Evolutionary conservation across 2,329 filamentous ascomycete genomes (phyloP).

Genomic region (Rhynchosporium graminicola): DNA sequence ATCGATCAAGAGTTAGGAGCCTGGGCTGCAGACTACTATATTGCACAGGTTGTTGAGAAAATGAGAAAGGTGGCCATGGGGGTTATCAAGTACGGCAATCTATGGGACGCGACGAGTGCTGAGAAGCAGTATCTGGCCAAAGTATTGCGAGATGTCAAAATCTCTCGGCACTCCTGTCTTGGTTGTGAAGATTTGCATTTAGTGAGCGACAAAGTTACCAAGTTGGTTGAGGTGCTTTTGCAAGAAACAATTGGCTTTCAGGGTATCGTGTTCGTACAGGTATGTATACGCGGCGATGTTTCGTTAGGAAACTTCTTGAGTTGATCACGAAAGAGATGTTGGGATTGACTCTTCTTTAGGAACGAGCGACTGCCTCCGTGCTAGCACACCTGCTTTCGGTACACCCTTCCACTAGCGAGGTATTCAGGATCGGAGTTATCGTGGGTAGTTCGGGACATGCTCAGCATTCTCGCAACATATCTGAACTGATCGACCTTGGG

Average conservation of each 20-base stretch:
- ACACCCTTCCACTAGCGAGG: conserved; percentile 50
- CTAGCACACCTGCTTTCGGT: conserved; percentile 52
- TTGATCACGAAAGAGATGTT: not conserved
- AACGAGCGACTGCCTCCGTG: conserved; percentile 61
- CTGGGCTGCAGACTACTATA: conserved; percentile 70
- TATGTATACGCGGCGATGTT: conserved; percentile 47
- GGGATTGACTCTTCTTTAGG: conserved; percentile 43
- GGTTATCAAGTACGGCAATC: conserved; percentile 41
- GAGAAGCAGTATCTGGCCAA: conserved; percentile 59
- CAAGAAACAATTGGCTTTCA: conserved; percentile 46
- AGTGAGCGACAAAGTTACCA: conserved; percentile 59
- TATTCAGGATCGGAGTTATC: conserved; percentile 55
- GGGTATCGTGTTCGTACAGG: conserved; percentile 67
- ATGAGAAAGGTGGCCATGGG: conserved; percentile 49
- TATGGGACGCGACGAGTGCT: conserved; percentile 45
- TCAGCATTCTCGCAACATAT: conserved; percentile 45
- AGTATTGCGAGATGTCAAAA: conserved; percentile 46
- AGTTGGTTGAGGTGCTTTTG: conserved; percentile 55
- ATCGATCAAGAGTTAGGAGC: conserved; percentile 61
- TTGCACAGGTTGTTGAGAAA: conserved; percentile 47
- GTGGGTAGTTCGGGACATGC: conserved; percentile 52
- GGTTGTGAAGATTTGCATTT: conserved; percentile 23
- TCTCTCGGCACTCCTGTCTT: conserved; percentile 31
- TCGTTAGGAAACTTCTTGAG: not conserved
- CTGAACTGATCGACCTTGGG: conserved; percentile 42